Percentiles rank a stretch among this genome's conserved stretches.
These are phyloP conservation scores for Fraxinus greggii DNA, from an alignment of 305 asterid species.

Conservation along the genomic window DNA sequence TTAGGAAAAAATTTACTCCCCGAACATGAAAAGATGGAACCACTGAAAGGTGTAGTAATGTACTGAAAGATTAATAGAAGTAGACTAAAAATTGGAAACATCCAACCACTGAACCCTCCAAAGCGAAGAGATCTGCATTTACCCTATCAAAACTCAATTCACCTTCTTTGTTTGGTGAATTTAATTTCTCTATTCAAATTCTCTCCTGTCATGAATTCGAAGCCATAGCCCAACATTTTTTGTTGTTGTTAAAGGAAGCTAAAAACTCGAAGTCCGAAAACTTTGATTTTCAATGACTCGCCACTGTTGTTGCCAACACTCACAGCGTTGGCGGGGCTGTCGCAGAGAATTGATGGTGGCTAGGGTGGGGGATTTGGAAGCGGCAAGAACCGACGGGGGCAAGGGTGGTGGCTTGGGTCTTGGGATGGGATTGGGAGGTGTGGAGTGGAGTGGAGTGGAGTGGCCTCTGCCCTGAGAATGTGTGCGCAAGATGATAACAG, in stretches of 20 bases:
- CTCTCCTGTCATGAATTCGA: not conserved
- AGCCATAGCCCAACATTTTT: not conserved
- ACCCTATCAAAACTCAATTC: not conserved
- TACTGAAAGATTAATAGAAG: not conserved
- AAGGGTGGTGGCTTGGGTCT: not conserved
- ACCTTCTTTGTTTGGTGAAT: not conserved
- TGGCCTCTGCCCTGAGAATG: not conserved
- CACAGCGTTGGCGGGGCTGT: not conserved
- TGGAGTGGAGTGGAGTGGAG: not conserved
- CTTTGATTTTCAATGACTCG: not conserved
- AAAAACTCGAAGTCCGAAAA: not conserved
- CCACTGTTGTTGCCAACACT: not conserved
- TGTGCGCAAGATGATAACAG: not conserved
- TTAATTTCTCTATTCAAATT: not conserved
- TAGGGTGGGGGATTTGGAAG: not conserved
- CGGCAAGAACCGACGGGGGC: not conserved
- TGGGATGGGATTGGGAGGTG: not conserved
- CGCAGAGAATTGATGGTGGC: not conserved
- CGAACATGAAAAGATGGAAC: not conserved
- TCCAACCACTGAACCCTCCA: not conserved
- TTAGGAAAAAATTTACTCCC: not conserved
- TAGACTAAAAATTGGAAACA: not conserved
- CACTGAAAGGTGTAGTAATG: not conserved
- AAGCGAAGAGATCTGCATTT: not conserved
- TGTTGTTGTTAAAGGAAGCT: not conserved